Evolutionary conservation across 768 basidiomycete genomes (phyloP).

Genomic region (Phaeotremella skinneri): DNA sequence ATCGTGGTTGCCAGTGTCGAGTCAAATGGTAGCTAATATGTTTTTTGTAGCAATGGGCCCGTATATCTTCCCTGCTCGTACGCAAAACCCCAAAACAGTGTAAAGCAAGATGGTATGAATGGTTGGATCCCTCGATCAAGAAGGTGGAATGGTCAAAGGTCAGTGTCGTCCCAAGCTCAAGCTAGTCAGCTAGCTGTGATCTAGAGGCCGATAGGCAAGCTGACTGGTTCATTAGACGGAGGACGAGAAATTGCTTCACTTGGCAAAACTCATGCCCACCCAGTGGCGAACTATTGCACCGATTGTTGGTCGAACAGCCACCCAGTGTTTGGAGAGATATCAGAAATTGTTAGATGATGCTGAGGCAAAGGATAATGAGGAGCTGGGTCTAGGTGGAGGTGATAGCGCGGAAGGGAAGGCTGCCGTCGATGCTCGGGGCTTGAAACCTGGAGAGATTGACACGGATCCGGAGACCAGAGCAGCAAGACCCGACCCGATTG

Average conservation of each 20-base stretch:
- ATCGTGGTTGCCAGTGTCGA: neutral
- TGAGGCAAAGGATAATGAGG: conserved; percentile 92
- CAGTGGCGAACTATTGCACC: conserved; percentile 99
- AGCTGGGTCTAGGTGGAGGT: conserved; percentile 83
- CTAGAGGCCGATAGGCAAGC: conserved; percentile 2
- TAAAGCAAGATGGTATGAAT: conserved; percentile 91
- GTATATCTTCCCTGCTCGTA: conserved; percentile 94
- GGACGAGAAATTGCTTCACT: conserved; percentile 95
- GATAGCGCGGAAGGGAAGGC: conserved; percentile 71
- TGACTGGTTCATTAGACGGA: conserved; percentile 64
- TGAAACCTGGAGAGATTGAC: conserved; percentile 95
- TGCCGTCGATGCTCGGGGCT: conserved; percentile 79
- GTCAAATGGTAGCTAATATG: neutral
- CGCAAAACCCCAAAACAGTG: conserved; percentile 99
- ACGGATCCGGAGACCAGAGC: conserved; percentile 98
- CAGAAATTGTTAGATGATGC: conserved; percentile 97
- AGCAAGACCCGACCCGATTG: conserved; percentile 96
- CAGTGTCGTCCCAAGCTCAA: conserved; percentile 29
- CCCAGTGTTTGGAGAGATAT: conserved; percentile 95
- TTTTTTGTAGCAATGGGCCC: conserved; percentile 64
- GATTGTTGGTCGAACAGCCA: conserved; percentile 95
- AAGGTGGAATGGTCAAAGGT: conserved; percentile 99
- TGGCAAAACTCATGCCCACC: conserved; percentile 98
- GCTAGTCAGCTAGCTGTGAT: neutral
- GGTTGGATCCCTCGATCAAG: conserved; percentile 98